Evolutionary conservation across 345 rosid species (phyloP).

Genomic region (Atalantia buxifolia): DNA sequence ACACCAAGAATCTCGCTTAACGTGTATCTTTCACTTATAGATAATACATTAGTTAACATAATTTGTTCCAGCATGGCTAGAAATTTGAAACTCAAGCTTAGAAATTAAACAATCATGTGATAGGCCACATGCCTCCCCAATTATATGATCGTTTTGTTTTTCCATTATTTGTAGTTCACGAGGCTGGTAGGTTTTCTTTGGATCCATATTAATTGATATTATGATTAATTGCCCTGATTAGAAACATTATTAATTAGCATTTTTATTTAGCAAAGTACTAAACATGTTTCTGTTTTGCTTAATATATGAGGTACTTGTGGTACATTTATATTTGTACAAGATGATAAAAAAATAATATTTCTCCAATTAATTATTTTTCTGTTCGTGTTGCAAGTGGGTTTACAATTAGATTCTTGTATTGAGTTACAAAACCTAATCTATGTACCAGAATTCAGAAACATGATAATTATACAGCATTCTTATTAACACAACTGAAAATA

Average conservation of each 20-base stretch:
- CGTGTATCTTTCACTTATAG: too few species aligned
- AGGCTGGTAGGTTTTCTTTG: neutral
- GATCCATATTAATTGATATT: neutral
- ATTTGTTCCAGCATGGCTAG: too few species aligned
- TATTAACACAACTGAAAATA: neutral
- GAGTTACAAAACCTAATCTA: neutral
- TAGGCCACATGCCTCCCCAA: too few species aligned
- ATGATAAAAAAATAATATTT: too few species aligned
- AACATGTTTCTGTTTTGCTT: slow-evolving; percentile 19
- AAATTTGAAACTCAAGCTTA: too few species aligned
- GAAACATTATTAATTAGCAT: slow-evolving; percentile 10
- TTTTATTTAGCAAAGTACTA: neutral
- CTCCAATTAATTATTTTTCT: neutral
- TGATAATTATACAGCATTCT: neutral
- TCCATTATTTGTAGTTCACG: neutral
- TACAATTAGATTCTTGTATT: too few species aligned
- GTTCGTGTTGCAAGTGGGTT: neutral
- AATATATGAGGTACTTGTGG: neutral
- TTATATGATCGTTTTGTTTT: neutral
- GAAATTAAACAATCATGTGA: too few species aligned
- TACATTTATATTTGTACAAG: too few species aligned
- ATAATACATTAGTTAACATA: too few species aligned
- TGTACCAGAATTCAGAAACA: too few species aligned
- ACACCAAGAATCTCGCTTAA: too few species aligned
- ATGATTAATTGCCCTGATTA: neutral